phyloP scores from a whole-genome alignment of 2,329 filamentous ascomycete genomes.

The Coleophoma cylindrospora region DNA sequence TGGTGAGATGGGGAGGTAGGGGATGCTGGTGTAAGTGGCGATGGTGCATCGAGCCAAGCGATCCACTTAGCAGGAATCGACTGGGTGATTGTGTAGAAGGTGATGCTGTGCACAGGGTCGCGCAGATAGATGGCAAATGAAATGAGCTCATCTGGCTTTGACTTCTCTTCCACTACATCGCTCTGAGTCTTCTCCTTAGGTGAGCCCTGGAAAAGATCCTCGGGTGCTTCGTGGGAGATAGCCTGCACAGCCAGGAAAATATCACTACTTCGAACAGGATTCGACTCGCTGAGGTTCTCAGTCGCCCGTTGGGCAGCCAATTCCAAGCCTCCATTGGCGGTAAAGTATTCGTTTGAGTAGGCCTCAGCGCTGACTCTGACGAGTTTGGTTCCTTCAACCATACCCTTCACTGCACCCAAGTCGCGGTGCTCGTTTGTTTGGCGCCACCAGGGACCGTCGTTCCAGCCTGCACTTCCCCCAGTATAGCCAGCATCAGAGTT shows the following conservation, averaged over 20 bases:
- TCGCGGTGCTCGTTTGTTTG: slow-evolving; percentile 65
- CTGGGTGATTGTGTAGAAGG: slow-evolving; percentile 80
- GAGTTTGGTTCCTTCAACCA: slow-evolving; percentile 85
- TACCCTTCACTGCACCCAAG: slow-evolving; percentile 72
- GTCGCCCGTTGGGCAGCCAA: slow-evolving; percentile 74
- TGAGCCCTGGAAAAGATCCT: slow-evolving; percentile 62
- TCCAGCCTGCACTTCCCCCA: slow-evolving; percentile 67
- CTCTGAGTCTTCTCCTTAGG: slow-evolving; percentile 51
- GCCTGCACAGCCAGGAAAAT: slow-evolving; percentile 96
- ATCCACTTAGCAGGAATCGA: slow-evolving; percentile 80
- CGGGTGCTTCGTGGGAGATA: slow-evolving; percentile 59
- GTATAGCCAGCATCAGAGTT: slow-evolving; percentile 54
- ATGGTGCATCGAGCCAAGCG: slow-evolving; percentile 79
- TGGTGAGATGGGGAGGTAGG: slow-evolving; percentile 20
- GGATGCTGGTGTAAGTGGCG: slow-evolving; percentile 46
- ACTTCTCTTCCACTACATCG: slow-evolving; percentile 44
- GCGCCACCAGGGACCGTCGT: slow-evolving; percentile 96
- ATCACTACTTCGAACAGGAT: slow-evolving; percentile 87
- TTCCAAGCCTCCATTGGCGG: slow-evolving; percentile 71
- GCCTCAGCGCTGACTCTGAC: slow-evolving; percentile 84
- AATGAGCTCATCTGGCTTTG: slow-evolving; percentile 54
- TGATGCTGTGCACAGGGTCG: slow-evolving; percentile 88
- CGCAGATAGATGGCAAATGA: slow-evolving; percentile 75
- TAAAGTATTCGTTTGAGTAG: slow-evolving; percentile 82
- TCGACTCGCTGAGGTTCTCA: slow-evolving; percentile 73